These are phyloP conservation scores for Citrus medica DNA, from an alignment of 345 rosid species.

Conservation along the genomic window DNA sequence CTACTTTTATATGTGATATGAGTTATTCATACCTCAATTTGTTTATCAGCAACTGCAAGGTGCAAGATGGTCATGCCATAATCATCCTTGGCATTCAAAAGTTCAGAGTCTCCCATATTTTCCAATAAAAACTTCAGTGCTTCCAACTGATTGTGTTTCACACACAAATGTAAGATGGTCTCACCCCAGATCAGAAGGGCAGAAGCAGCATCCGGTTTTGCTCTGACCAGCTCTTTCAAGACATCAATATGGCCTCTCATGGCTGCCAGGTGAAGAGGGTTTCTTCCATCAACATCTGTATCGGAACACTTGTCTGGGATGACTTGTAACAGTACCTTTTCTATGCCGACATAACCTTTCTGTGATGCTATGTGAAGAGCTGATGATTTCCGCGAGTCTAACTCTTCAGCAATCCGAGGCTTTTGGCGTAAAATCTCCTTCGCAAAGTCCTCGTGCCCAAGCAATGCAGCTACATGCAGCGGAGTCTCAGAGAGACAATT, in stretches of 20 bases:
- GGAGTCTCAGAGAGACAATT: conserved; percentile 1
- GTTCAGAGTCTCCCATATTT: no score
- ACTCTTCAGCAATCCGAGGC: conserved; percentile 9
- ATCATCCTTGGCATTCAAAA: no score
- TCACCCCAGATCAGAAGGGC: neutral
- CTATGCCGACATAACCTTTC: conserved; percentile 17
- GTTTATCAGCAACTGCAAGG: conserved; percentile 16
- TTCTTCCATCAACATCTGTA: neutral
- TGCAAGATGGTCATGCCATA: conserved; percentile 9
- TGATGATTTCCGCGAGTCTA: conserved; percentile 1
- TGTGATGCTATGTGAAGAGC: neutral
- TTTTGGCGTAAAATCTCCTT: conserved; percentile 2
- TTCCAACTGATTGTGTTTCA: neutral
- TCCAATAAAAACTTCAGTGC: neutral
- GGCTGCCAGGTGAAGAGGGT: conserved; percentile 8
- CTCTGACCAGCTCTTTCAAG: neutral
- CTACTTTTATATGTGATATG: neutral
- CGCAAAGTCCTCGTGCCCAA: conserved; percentile 9
- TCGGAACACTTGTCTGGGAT: conserved; percentile 3
- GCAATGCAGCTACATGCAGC: conserved; percentile 11
- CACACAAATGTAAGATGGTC: conserved; percentile 20
- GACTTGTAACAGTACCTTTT: conserved; percentile 4
- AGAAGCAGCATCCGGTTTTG: neutral
- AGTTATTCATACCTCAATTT: conserved; percentile 23
- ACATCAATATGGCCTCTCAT: conserved; percentile 7